phyloP scores from a whole-genome alignment of 148 eudicot genomes.

The Fagopyrum esculentum region DNA sequence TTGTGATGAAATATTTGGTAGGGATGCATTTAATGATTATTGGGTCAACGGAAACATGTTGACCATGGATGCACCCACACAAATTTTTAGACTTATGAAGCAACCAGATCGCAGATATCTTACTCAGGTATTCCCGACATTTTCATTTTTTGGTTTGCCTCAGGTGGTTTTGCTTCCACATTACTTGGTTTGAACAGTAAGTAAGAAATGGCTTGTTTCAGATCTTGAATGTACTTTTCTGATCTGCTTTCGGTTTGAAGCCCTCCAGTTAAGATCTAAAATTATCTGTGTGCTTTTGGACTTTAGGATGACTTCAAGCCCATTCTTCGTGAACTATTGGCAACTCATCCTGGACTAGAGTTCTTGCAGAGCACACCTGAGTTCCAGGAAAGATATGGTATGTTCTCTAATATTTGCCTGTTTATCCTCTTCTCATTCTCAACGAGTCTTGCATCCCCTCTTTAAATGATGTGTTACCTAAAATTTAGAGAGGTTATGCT shows the following conservation, averaged over 20 bases:
- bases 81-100: slow-evolving; percentile 65
- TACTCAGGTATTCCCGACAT: slow-evolving; percentile 32
- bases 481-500: not conserved
- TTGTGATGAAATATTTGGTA: slow-evolving; percentile 11
- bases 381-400: slow-evolving; percentile 98
- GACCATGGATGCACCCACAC: slow-evolving; percentile 50
- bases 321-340: slow-evolving; percentile 14
- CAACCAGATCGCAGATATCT: slow-evolving; percentile 49
- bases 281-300: not conserved
- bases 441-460: not conserved
- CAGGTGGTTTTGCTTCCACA: not conserved
- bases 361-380: slow-evolving; percentile 92
- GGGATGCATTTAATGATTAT: slow-evolving; percentile 63
- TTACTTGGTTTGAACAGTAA: slow-evolving; percentile 1
- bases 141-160: not conserved
- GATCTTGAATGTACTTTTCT: not conserved
- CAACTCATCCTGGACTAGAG: slow-evolving; percentile 82
- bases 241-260: not conserved
- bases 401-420: not conserved
- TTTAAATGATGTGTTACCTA: not conserved
- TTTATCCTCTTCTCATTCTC: not conserved
- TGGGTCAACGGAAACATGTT: slow-evolving; percentile 70
- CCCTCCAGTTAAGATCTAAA: not conserved
- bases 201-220: not conserved
- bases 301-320: slow-evolving; percentile 14